Conservation (phyloP, 257 asterid species). For the Salvia hispanica region DNA sequence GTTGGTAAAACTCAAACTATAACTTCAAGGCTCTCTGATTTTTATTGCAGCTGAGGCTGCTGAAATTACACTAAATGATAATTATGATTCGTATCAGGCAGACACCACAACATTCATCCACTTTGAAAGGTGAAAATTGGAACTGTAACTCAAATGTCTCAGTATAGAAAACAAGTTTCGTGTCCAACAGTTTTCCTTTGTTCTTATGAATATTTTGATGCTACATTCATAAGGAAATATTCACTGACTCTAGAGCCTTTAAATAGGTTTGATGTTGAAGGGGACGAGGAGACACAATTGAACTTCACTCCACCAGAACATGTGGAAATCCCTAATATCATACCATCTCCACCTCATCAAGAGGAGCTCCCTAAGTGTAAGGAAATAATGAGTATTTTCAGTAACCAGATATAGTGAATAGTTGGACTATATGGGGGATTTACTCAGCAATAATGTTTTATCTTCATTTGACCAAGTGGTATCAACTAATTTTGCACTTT, state of each 20-base stretch:
- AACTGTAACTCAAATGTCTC: conserved; percentile 14
- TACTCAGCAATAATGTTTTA: conserved; percentile 19
- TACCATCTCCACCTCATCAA: conserved; percentile 71
- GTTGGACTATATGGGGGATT: conserved; percentile 9
- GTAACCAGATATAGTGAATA: conserved; percentile 24
- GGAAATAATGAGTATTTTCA: conserved; percentile 23
- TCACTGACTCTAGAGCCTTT: conserved; percentile 25
- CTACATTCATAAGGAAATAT: conserved; percentile 10
- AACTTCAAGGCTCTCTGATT: conserved; percentile 24
- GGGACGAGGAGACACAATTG: conserved; percentile 61
- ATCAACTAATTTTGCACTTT: conserved; percentile 10
- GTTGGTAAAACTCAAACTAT: conserved; percentile 19
- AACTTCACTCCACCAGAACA: conserved; percentile 59
- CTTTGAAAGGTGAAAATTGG: conserved; percentile 69
- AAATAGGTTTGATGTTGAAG: conserved; percentile 84
- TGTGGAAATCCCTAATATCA: conserved; percentile 53
- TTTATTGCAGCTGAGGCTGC: conserved; percentile 66
- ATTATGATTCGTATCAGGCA: conserved; percentile 48
- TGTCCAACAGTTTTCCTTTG: conserved; percentile 23
- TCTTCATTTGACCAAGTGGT: conserved; percentile 16
- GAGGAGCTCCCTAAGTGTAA: conserved; percentile 55
- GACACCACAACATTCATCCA: conserved; percentile 55
- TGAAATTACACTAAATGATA: conserved; percentile 69
- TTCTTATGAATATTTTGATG: conserved; percentile 17
- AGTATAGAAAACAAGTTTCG: conserved; percentile 21